Percentiles rank a stretch among this genome's conserved stretches.
These are phyloP conservation scores for Lactarius sanguifluus DNA, from an alignment of 768 basidiomycete genomes.

Conservation along the genomic window DNA sequence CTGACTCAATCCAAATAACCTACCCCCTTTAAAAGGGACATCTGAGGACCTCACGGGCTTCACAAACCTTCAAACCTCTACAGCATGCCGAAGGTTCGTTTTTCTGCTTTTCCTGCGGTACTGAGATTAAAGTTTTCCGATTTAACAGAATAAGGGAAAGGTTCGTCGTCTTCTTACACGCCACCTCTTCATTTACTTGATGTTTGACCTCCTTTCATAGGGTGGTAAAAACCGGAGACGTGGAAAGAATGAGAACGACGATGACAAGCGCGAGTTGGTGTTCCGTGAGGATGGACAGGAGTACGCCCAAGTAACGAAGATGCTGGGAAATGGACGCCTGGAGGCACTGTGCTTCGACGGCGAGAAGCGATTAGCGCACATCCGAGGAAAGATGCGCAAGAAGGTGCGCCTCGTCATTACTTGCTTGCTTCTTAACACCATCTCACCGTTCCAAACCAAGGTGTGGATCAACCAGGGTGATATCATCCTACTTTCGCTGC, in stretches of 20 bases:
- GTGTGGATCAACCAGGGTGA: conserved; percentile 99
- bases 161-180: conserved; percentile 35
- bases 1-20: no score
- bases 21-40: not conserved
- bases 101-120: not conserved
- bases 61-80: not conserved
- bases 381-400: conserved; percentile 98
- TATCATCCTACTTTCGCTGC: conserved; percentile 92
- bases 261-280: conserved; percentile 97
- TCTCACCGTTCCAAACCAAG: conserved; percentile 47
- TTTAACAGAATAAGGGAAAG: conserved; percentile 70
- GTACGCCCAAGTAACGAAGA: conserved; percentile 97
- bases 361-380: conserved; percentile 96
- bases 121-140: not conserved
- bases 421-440: not conserved
- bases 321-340: conserved; percentile 96
- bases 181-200: conserved; percentile 11
- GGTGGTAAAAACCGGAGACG: conserved; percentile 99
- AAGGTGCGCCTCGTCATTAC: conserved; percentile 59
- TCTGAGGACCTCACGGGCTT: no score
- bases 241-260: conserved; percentile 99
- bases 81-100: conserved; percentile 29
- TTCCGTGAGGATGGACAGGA: conserved; percentile 99
- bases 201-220: conserved; percentile 42
- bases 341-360: conserved; percentile 98